These are phyloP conservation scores for Verticillium albo-atrum DNA, from an alignment of 2,329 filamentous ascomycete species.

Conservation along the genomic window DNA sequence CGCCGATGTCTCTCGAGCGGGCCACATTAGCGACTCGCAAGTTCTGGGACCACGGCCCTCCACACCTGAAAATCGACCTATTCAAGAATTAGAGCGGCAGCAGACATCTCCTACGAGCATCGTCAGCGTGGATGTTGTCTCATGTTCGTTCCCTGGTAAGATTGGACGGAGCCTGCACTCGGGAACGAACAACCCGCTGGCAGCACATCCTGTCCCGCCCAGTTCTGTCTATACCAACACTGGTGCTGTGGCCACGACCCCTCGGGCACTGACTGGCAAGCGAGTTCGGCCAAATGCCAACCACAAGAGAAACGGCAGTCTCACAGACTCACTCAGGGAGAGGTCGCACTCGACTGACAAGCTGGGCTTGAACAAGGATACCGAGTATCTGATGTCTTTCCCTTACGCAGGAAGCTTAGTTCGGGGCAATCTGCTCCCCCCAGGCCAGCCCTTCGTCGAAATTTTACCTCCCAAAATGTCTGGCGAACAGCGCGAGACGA, in stretches of 20 bases:
- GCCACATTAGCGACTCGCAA: constrained; percentile 41
- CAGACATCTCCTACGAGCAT: constrained; percentile 52
- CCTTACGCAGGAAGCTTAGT: constrained; percentile 81
- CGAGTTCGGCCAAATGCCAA: constrained; percentile 46
- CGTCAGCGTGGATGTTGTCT: constrained; percentile 56
- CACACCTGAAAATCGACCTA: constrained; percentile 37
- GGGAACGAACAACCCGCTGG: constrained; percentile 36
- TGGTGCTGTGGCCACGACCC: constrained; percentile 53
- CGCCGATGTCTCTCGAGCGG: constrained; percentile 40
- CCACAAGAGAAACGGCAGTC: constrained; percentile 77
- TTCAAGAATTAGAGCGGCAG: constrained; percentile 23
- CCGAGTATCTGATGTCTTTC: constrained; percentile 55
- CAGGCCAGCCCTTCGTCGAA: constrained; percentile 76
- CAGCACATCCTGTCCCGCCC: constrained; percentile 50
- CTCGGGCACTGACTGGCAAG: constrained; percentile 54
- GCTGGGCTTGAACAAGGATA: constrained; percentile 42
- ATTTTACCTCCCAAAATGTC: constrained; percentile 48
- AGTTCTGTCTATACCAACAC: constrained; percentile 40
- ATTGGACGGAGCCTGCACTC: constrained; percentile 32
- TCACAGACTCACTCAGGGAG: constrained; percentile 71
- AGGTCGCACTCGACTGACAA: constrained; percentile 54
- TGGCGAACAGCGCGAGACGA: constrained; percentile 48
- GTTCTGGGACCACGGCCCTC: constrained; percentile 38
- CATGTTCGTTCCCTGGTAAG: constrained; percentile 60
- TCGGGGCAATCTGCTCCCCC: constrained; percentile 78